These are phyloP conservation scores for Pythium myriotylum DNA, from an alignment of 352 stramenopile species.

Conservation along the genomic window DNA sequence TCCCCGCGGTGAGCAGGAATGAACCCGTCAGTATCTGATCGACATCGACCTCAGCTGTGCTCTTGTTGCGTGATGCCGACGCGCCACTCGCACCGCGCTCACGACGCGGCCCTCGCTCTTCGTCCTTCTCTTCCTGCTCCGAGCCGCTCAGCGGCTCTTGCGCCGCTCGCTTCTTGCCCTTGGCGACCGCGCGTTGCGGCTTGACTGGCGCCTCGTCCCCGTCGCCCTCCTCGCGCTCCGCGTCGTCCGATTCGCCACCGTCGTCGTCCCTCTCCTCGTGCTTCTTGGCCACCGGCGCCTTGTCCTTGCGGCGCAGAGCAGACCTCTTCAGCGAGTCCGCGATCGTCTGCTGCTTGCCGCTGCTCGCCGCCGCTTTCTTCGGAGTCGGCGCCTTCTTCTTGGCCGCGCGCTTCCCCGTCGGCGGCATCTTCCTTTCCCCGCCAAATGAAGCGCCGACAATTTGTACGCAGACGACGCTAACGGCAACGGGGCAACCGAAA, in stretches of 20 bases:
- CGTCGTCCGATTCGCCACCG: slow-evolving; percentile 5
- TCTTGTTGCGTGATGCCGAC: background rate
- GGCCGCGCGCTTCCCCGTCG: slow-evolving; percentile 23
- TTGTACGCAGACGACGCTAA: slow-evolving; percentile 17
- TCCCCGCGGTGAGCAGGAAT: slow-evolving; percentile 38
- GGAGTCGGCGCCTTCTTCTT: slow-evolving; percentile 11
- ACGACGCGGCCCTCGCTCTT: slow-evolving; percentile 17
- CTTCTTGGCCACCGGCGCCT: slow-evolving; percentile 5
- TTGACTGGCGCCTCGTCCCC: background rate
- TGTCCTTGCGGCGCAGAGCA: slow-evolving; percentile 27
- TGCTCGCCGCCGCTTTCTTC: background rate
- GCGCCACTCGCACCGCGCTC: background rate
- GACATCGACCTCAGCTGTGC: slow-evolving; percentile 1
- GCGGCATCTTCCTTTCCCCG: slow-evolving; percentile 22
- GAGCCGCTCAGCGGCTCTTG: background rate
- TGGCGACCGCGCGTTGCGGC: background rate
- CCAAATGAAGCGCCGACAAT: slow-evolving; percentile 11
- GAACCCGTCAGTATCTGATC: slow-evolving; percentile 25
- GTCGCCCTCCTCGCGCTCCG: slow-evolving; percentile 6
- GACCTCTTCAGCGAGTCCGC: slow-evolving; percentile 25
- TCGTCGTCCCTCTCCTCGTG: slow-evolving; percentile 10
- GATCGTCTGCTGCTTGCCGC: slow-evolving; percentile 25
- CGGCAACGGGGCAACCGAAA: slow-evolving; percentile 3
- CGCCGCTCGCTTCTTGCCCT: background rate
- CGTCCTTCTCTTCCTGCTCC: slow-evolving; percentile 27